Conservation (phyloP, 2,329 filamentous ascomycete genomes). For the Arthrobotrys megalospora region DNA sequence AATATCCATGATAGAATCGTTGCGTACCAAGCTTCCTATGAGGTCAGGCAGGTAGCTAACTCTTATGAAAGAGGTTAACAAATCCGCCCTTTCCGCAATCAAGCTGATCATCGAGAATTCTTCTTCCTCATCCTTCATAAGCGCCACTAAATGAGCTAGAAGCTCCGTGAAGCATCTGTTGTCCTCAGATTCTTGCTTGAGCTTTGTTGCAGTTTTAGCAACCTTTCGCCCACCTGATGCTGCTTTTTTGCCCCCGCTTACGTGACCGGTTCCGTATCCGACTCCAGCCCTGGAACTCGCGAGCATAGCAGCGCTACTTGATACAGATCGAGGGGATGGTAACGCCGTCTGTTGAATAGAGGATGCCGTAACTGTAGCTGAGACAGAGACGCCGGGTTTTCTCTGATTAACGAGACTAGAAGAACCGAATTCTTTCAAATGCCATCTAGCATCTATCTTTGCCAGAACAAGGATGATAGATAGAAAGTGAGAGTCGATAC, state of each 20-base stretch:
- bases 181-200: constrained; percentile 35
- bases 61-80: constrained; percentile 37
- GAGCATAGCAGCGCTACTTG: neutral
- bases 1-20: constrained; percentile 62
- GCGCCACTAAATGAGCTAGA: neutral
- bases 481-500: constrained; percentile 34
- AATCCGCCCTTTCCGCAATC: constrained; percentile 9
- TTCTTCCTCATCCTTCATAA: neutral
- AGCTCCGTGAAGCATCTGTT: constrained; percentile 28
- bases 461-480: constrained; percentile 40
- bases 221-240: neutral
- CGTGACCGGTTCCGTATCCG: constrained; percentile 28
- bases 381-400: neutral
- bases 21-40: constrained; percentile 60
- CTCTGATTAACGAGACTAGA: neutral
- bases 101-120: constrained; percentile 15
- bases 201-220: constrained; percentile 29
- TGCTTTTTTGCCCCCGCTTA: neutral
- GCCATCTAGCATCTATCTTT: constrained; percentile 44
- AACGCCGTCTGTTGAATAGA: neutral
- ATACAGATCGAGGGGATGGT: neutral
- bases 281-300: constrained; percentile 4
- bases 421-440: constrained; percentile 25
- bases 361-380: neutral
- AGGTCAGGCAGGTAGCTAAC: constrained; percentile 61